Percentiles rank a stretch among this genome's conserved stretches.
phyloP scores from a whole-genome alignment of 441 rosid species.

The Monsonia emarginata region DNA sequence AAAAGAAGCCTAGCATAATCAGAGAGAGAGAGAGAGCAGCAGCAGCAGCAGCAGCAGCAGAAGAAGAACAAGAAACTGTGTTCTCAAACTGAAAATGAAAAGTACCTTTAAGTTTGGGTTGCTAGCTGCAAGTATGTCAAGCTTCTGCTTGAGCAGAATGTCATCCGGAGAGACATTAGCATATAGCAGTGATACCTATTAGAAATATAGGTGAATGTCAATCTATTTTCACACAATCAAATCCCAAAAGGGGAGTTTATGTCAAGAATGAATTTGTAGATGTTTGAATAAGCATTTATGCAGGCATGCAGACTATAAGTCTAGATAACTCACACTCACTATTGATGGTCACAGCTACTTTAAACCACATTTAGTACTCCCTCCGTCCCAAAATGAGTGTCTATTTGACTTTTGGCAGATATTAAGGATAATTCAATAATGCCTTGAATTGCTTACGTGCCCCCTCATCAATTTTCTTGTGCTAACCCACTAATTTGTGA shows the following conservation, averaged over 20 bases:
- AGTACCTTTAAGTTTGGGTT: conserved; percentile 81
- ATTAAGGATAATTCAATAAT: too few relatives aligned
- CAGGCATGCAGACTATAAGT: neutral
- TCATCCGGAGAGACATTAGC: conserved; percentile 94
- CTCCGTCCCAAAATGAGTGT: too few relatives aligned
- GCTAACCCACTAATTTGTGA: too few relatives aligned
- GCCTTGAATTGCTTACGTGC: too few relatives aligned
- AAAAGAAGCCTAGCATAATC: neutral
- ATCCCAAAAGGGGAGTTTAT: neutral
- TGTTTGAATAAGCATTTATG: neutral
- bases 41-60: too few relatives aligned
- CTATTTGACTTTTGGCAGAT: too few relatives aligned
- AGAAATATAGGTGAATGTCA: neutral
- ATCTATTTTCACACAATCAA: neutral
- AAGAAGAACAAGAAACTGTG: neutral
- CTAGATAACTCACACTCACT: neutral
- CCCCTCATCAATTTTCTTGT: too few relatives aligned
- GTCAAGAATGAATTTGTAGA: neutral
- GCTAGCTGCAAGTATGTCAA: conserved; percentile 62
- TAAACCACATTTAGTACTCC: neutral
- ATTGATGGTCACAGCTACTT: neutral
- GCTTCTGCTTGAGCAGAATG: conserved; percentile 78
- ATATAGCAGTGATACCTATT: conserved; percentile 71
- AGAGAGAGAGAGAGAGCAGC: neutral
- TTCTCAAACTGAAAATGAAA: neutral